Evolutionary conservation across 805 yeast genomes (phyloP).

Genomic region (Sugiyamaella qingdaonensis): DNA sequence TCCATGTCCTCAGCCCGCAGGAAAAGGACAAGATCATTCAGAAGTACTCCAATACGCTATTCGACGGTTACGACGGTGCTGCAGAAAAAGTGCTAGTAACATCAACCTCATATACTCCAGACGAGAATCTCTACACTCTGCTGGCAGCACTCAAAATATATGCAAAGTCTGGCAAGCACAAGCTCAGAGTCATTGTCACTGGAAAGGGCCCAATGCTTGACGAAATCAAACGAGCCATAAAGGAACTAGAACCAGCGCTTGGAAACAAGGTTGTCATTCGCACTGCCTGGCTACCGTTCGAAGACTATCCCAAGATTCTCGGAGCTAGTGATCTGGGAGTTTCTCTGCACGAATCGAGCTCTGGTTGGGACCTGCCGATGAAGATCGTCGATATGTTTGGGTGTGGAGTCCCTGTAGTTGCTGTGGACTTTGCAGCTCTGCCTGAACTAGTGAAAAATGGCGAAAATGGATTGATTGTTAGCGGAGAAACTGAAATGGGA

Average conservation of each 20-base stretch:
- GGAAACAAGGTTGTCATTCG: conserved; percentile 51
- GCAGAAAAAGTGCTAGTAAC: conserved; percentile 67
- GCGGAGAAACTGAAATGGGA: conserved; percentile 41
- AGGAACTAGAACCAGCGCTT: conserved; percentile 35
- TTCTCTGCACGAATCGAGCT: conserved; percentile 85
- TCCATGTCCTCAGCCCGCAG: conserved; percentile 41
- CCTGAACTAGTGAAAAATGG: conserved; percentile 68
- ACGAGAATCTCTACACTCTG: conserved; percentile 76
- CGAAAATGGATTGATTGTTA: conserved; percentile 63
- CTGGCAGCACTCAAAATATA: conserved; percentile 63
- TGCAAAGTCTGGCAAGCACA: conserved; percentile 42
- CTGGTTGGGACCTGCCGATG: conserved; percentile 96
- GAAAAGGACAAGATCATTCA: conserved; percentile 34
- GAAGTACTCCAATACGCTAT: conserved; percentile 33
- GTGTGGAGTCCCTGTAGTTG: conserved; percentile 86
- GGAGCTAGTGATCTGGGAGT: conserved; percentile 82
- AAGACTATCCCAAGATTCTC: conserved; percentile 73
- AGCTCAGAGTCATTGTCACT: conserved; percentile 72
- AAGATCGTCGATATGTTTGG: conserved; percentile 95
- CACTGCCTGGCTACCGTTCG: conserved; percentile 71
- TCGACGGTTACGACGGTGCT: conserved; percentile 33
- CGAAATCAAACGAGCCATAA: conserved; percentile 47
- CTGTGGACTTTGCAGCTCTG: conserved; percentile 72
- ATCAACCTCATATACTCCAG: conserved; percentile 93
- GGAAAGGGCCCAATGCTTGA: conserved; percentile 88